Evolutionary conservation across 768 basidiomycete species (phyloP), one percentile per base, ranked within the genome.

Genomic region (Dendrothele bispora): DNA sequence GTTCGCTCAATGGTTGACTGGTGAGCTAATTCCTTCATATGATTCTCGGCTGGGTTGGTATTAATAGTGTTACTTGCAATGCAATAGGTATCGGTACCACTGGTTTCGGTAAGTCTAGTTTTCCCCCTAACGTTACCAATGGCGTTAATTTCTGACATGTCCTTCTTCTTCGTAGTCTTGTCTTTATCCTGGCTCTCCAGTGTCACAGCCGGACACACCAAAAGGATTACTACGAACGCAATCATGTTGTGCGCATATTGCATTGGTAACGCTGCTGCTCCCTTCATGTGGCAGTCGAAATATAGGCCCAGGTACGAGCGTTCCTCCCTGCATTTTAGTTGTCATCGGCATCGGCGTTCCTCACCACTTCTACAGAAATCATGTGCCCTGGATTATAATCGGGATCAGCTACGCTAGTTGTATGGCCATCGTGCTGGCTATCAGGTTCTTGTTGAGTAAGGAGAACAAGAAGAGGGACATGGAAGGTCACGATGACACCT

Each of bases 301-400:
- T 88, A 85, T 57, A 77, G 74, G 50, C 87, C 86, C 5, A 75
- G 84, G 84, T 83, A 46, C 18, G 65, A 42, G 17, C 3, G 37
- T 52, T 6, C 11, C 48, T 22, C 17, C 11, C 14, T 18, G 20
- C 14, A 25, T 25, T 22, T n/a, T 30, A 3, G 5, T 25, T 29
- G 12, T 49, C 12, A 14, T 10, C 27, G n/a, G 12, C 28, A 32
- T 7, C 37, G 34, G 18, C 20, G n/a, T 15, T 26, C 43, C 20
- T 43, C 42, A 48, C 30, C 46, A 51, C 53, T 18, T 26, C 7
- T 39, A 49, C 51, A 85, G 86, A 39, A 86, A 89, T 54, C 83
- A 75, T 47, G 62, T 90, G 24, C 89, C 88, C 3, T 91, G 90
- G 89, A 77, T 77, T 43, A 74, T 91, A 55, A 90, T 91, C 46